Evolutionary conservation across 2,329 filamentous ascomycete genomes (phyloP).

Genomic region (Ascochyta lentis): DNA sequence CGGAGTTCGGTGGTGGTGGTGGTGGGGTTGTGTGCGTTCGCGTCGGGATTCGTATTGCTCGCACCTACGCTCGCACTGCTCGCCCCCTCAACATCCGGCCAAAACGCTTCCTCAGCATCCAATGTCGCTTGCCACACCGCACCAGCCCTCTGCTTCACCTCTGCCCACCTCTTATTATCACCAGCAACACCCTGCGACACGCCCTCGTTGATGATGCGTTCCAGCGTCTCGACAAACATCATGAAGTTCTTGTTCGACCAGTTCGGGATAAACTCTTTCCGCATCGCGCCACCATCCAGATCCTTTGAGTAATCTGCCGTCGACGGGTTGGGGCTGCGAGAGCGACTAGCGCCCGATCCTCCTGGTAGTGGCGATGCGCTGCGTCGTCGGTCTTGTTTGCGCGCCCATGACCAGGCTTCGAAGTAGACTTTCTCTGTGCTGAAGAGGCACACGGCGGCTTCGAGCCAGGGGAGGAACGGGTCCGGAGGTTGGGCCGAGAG

Average conservation of each 20-base stretch:
- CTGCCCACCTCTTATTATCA: constrained; percentile 28
- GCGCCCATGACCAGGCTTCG: constrained; percentile 45
- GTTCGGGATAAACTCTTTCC: constrained; percentile 70
- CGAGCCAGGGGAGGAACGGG: constrained; percentile 41
- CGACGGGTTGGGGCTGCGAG: not conserved
- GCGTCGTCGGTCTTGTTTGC: constrained; percentile 27
- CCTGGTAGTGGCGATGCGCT: constrained; percentile 22
- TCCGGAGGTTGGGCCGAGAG: constrained; percentile 12
- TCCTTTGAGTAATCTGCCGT: constrained; percentile 50
- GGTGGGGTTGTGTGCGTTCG: not conserved
- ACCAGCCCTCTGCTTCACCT: constrained; percentile 33
- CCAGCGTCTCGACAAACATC: constrained; percentile 64
- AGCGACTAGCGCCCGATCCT: not conserved
- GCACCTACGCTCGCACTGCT: not conserved
- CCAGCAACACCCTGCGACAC: constrained; percentile 27
- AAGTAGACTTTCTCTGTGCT: constrained; percentile 46
- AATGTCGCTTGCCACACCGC: constrained; percentile 35
- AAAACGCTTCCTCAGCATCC: constrained; percentile 45
- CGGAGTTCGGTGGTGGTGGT: not conserved
- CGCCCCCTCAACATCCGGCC: constrained; percentile 30
- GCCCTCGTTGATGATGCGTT: constrained; percentile 60
- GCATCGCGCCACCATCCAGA: constrained; percentile 68
- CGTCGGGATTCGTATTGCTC: not conserved
- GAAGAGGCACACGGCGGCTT: constrained; percentile 43
- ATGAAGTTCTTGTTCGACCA: constrained; percentile 70